Evolutionary conservation across 163 green algal genomes (phyloP), one percentile per base, ranked within the genome.

Genomic region (Scenedesmus sp.): DNA sequence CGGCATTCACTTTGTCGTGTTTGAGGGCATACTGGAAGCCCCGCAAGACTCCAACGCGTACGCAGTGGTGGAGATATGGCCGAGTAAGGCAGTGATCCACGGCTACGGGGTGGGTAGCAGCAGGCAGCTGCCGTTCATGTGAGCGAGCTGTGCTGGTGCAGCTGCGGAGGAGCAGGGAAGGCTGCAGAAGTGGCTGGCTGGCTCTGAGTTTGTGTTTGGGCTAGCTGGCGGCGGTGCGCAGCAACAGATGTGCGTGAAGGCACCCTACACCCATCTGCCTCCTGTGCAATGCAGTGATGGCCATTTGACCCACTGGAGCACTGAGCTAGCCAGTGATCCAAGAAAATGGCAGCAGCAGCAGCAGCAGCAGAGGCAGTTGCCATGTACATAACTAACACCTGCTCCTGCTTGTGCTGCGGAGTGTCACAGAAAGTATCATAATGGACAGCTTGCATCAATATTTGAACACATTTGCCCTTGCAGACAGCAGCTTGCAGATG

Each of bases 11-110:
- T 96, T 93, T 80, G 76, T 96, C 1, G 96, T 94, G 0, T 33
- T 97, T 15, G 93, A 96, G 56, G 95, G 91, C 3, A 90, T 97
- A 86, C 78, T 97, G 40, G 95, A 97, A 88, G 93, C 94, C 12
- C 91, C 92, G 4, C 5, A 24, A 4, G 94, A 84, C 24, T 88
- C 80, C 59, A 95, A 93, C 56, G 92, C 94, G 0, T 96, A 93
- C 83, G 92, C 68, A 13, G 42, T 92, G 4, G 46, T 96, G 53
- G 79, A 95, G 6, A 30, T 96, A 1, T 81, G 59, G 56, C 13
- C 22, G 6, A 73, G n/a, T 4, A 59, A 44, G 26, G 49, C 49
- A 33, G 18, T 35, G 13, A 65, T 88, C 3, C 20, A 12, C 3
- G 83, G 37, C 20, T 61, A 43, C 44, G 83, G 83, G 10, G 83